Conservation (phyloP, 768 basidiomycete genomes). For the Termitomyces eurrhizus region DNA sequence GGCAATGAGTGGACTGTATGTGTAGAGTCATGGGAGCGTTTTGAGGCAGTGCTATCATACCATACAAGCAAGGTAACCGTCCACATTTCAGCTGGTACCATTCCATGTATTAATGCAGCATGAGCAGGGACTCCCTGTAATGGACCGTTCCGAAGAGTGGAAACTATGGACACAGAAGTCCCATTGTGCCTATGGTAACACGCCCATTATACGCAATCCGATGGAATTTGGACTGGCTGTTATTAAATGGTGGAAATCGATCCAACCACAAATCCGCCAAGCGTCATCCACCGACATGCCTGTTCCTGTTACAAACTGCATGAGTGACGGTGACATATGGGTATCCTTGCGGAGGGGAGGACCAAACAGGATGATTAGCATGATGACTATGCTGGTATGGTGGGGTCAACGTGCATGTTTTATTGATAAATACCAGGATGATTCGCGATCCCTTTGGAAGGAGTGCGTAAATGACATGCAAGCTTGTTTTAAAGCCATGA, state of each 20-base stretch:
- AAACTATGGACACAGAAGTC: conserved; percentile 10
- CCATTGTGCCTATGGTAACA: conserved; percentile 3
- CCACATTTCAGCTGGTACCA: no score
- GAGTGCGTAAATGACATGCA: background rate
- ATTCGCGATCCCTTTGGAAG: background rate
- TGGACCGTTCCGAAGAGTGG: conserved; percentile 13
- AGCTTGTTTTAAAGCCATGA: background rate
- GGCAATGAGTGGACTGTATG: conserved; percentile 10
- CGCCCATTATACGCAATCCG: conserved; percentile 9
- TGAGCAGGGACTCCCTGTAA: background rate
- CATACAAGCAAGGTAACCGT: background rate
- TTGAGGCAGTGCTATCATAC: conserved; percentile 2
- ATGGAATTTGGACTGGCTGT: conserved; percentile 13
- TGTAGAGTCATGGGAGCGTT: conserved; percentile 5
- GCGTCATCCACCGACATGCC: background rate
- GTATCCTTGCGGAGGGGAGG: conserved; percentile 5
- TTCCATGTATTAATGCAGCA: background rate
- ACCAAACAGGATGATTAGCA: conserved; percentile 8
- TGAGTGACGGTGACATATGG: conserved; percentile 3
- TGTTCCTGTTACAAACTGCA: background rate
- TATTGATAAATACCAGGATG: conserved; percentile 1
- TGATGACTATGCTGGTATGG: conserved; percentile 13
- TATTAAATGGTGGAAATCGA: conserved; percentile 15
- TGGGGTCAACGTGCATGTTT: conserved; percentile 9
- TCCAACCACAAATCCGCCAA: conserved; percentile 11